Evolutionary conservation across 2,329 filamentous ascomycete genomes (phyloP).

Genomic region (Cephalotrichum gorgonifer): DNA sequence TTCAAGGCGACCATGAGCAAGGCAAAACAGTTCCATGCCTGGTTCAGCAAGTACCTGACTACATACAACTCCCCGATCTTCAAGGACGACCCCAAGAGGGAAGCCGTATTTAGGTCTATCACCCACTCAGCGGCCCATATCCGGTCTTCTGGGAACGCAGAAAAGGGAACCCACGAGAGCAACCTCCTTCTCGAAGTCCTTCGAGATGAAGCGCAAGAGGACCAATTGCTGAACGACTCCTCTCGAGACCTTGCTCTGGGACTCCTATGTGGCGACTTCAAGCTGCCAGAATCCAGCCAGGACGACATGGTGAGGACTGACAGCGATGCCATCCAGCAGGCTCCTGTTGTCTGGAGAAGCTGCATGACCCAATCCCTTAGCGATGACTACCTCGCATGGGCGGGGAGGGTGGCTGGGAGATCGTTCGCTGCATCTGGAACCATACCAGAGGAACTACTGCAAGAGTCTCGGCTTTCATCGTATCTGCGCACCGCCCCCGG

Average conservation of each 20-base stretch:
- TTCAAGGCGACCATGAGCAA: slow-evolving; percentile 68
- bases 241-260: slow-evolving; percentile 61
- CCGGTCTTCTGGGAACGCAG: slow-evolving; percentile 57
- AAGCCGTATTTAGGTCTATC: slow-evolving; percentile 52
- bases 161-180: slow-evolving; percentile 64
- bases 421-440: slow-evolving; percentile 70
- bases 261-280: slow-evolving; percentile 67
- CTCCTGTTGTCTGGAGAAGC: slow-evolving; percentile 65
- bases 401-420: slow-evolving; percentile 71
- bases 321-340: slow-evolving; percentile 48
- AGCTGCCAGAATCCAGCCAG: slow-evolving; percentile 28
- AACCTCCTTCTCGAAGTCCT: slow-evolving; percentile 71
- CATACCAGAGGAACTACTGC: slow-evolving; percentile 48
- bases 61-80: slow-evolving; percentile 47
- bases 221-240: slow-evolving; percentile 57
- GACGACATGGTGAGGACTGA: slow-evolving; percentile 64
- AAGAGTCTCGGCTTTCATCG: slow-evolving; percentile 45
- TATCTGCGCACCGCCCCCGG: slow-evolving; percentile 36
- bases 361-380: slow-evolving; percentile 55
- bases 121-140: slow-evolving; percentile 59
- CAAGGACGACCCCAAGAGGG: slow-evolving; percentile 33
- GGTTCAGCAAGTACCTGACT: slow-evolving; percentile 63
- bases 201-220: slow-evolving; percentile 53
- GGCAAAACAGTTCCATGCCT: slow-evolving; percentile 64
- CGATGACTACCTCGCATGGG: slow-evolving; percentile 70